Evolutionary conservation across 2,329 filamentous ascomycete species (phyloP).

Genomic region (Chalara sp.): DNA sequence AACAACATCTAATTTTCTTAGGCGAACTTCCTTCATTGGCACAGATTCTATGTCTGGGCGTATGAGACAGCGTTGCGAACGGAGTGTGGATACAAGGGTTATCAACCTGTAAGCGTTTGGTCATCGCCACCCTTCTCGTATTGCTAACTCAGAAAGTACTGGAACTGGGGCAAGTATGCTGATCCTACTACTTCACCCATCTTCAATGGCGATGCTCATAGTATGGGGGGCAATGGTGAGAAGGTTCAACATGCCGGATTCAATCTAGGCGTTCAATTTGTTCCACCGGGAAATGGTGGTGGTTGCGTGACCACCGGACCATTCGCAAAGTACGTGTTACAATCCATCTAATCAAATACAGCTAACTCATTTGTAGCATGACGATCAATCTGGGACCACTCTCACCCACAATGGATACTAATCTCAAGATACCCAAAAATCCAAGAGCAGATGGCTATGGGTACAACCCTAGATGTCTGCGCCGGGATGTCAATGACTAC

Average conservation of each 20-base stretch:
- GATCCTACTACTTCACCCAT: constrained; percentile 40
- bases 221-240: constrained; percentile 41
- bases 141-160: constrained; percentile 24
- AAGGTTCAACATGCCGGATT: constrained; percentile 14
- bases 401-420: constrained; percentile 5
- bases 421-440: not conserved
- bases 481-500: constrained; percentile 33
- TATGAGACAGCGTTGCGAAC: constrained; percentile 34
- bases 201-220: constrained; percentile 46
- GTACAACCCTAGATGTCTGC: constrained; percentile 37
- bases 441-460: constrained; percentile 18
- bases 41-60: constrained; percentile 33
- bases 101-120: constrained; percentile 32
- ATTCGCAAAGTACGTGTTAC: constrained; percentile 24
- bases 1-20: not conserved
- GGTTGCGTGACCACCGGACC: constrained; percentile 44
- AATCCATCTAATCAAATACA: not conserved
- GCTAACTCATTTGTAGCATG: constrained; percentile 12
- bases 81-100: constrained; percentile 35
- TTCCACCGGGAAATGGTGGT: constrained; percentile 43
- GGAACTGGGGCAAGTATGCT: constrained; percentile 43
- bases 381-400: constrained; percentile 41
- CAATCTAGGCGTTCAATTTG: constrained; percentile 11
- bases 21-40: constrained; percentile 34
- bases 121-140: constrained; percentile 22